phyloP scores from a whole-genome alignment of 768 basidiomycete species.

The Vararia minispora region DNA sequence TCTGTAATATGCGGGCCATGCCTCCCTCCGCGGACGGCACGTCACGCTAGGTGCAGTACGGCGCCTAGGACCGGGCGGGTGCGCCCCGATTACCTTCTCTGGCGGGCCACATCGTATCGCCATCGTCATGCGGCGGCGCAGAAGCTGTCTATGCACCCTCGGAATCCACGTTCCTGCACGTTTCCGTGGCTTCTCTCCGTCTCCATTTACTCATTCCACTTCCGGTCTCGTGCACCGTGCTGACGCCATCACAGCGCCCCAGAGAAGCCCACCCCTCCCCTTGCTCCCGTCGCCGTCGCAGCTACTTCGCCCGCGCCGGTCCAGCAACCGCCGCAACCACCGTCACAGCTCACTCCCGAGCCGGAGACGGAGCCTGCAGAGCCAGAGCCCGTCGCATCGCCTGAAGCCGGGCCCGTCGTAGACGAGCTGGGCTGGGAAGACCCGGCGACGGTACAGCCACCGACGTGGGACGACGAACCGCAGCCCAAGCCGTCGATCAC shows the following conservation, averaged over 20 bases:
- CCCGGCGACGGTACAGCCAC: slow-evolving; percentile 56
- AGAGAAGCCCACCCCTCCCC: slow-evolving; percentile 46
- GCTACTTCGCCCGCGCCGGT: slow-evolving; percentile 15
- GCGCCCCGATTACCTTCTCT: no score
- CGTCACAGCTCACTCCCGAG: slow-evolving; percentile 14
- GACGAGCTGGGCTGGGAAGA: slow-evolving; percentile 76
- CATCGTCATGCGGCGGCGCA: no score
- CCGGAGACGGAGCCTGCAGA: slow-evolving; percentile 18
- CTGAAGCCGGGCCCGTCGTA: slow-evolving; percentile 9
- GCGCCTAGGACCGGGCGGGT: no score
- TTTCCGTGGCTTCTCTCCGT: no score
- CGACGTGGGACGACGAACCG: slow-evolving; percentile 65
- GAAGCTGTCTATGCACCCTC: no score
- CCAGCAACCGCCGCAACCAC: slow-evolving; percentile 15
- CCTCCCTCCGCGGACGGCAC: no score
- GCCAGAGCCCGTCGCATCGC: slow-evolving; percentile 22
- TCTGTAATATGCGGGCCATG: no score
- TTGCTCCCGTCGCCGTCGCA: slow-evolving; percentile 18
- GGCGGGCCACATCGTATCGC: no score
- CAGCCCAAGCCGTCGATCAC: slow-evolving; percentile 25
- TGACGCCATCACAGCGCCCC: slow-evolving; percentile 35
- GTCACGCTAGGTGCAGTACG: no score
- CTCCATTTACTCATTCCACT: no score
- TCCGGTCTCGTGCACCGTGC: no score
- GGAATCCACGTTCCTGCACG: no score